phyloP scores from a whole-genome alignment of 208 protist species.

The Herpetomonas muscarum region DNA sequence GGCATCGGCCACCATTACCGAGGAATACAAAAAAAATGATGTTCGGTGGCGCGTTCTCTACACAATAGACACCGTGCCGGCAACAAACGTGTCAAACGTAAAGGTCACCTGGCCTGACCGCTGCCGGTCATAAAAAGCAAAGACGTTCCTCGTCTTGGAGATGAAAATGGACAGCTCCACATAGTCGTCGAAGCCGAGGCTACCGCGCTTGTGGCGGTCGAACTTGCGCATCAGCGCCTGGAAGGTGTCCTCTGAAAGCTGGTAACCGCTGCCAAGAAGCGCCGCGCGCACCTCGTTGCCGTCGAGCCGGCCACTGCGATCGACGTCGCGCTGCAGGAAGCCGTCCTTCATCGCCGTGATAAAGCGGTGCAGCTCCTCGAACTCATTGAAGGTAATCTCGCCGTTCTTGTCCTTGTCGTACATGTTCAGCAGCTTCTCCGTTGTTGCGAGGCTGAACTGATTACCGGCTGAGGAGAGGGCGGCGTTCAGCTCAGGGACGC shows the following conservation, averaged over 20 bases:
- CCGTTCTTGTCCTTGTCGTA: constrained; percentile 73
- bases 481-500: constrained; percentile 65
- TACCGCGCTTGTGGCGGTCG: constrained; percentile 65
- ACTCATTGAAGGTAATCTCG: constrained; percentile 68
- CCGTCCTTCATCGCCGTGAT: constrained; percentile 68
- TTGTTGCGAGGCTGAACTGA: constrained; percentile 67
- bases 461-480: constrained; percentile 57
- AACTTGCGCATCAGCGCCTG: constrained; percentile 85
- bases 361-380: constrained; percentile 68
- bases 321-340: constrained; percentile 59
- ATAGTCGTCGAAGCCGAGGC: constrained; percentile 85
- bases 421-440: constrained; percentile 76
- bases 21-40: constrained; percentile 3
- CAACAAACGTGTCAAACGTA: constrained; percentile 69
- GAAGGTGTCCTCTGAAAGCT: constrained; percentile 66
- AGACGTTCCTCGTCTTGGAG: constrained; percentile 62
- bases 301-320: constrained; percentile 51
- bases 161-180: constrained; percentile 88
- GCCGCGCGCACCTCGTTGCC: constrained; percentile 69
- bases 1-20: too few relatives aligned
- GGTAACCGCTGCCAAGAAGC: constrained; percentile 41
- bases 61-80: constrained; percentile 46
- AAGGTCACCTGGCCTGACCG: constrained; percentile 66
- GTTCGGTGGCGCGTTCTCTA: constrained; percentile 15
- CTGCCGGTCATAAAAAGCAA: constrained; percentile 67